A percentile compares a stretch with the other conserved stretches of the same genome.
phyloP scores from a whole-genome alignment of 148 eudicot species.

The Arctostaphylos glauca region DNA sequence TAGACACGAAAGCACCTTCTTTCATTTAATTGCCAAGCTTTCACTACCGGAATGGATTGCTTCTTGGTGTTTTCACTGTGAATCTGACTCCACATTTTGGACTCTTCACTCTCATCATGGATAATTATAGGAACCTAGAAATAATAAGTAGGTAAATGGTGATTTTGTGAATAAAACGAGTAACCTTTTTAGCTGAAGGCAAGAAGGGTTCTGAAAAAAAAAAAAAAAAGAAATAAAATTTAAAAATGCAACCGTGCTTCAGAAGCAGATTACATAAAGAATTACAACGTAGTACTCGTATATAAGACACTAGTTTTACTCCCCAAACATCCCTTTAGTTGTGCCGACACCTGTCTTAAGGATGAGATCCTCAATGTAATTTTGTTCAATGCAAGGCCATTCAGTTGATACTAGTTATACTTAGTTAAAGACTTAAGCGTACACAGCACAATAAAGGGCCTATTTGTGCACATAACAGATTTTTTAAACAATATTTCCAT shows the following conservation, averaged over 20 bases:
- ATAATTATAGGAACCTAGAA: slow-evolving; percentile 46
- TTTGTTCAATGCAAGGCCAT: not conserved
- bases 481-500: not conserved
- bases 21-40: slow-evolving; percentile 59
- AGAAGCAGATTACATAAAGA: not conserved
- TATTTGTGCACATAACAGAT: not conserved
- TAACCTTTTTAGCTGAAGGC: not conserved
- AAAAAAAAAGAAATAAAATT: not conserved
- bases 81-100: slow-evolving; percentile 41
- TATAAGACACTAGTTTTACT: not conserved
- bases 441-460: not conserved
- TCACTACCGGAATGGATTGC: slow-evolving; percentile 42
- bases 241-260: not conserved
- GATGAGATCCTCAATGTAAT: not conserved
- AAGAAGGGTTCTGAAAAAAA: not conserved
- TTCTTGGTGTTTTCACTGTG: slow-evolving; percentile 39
- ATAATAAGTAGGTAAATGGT: not conserved
- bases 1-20: slow-evolving; percentile 36
- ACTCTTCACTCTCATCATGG: slow-evolving; percentile 41
- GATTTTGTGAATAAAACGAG: not conserved
- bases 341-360: not conserved
- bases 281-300: not conserved
- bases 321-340: not conserved
- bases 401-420: too few species aligned
- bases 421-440: not conserved